Evolutionary conservation across 768 basidiomycete genomes (phyloP).

Genomic region (Pisolithus orientalis): DNA sequence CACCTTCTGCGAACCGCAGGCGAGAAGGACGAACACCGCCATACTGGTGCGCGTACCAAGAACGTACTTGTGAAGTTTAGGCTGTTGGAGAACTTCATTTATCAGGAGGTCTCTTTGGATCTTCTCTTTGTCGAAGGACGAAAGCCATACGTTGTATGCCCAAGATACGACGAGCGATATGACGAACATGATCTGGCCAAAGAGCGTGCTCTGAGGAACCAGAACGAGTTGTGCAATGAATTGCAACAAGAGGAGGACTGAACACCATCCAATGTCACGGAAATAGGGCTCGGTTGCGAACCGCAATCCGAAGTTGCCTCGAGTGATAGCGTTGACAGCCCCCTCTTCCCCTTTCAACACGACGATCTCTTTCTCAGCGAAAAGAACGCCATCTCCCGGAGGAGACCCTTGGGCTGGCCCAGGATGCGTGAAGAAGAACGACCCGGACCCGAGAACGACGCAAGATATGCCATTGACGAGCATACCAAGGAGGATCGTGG

Average conservation of each 20-base stretch:
- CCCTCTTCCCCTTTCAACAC: slow-evolving; percentile 27
- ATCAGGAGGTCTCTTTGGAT: slow-evolving; percentile 18
- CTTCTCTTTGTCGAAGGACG: slow-evolving; percentile 31
- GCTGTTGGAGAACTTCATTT: slow-evolving; percentile 8
- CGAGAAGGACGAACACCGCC: slow-evolving; percentile 19
- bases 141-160: slow-evolving; percentile 31
- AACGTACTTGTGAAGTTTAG: slow-evolving; percentile 12
- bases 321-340: slow-evolving; percentile 26
- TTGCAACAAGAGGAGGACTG: slow-evolving; percentile 29
- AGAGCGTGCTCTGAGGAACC: slow-evolving; percentile 28
- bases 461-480: slow-evolving; percentile 26
- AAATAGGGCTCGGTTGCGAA: slow-evolving; percentile 11
- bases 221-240: slow-evolving; percentile 23
- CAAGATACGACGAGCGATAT: slow-evolving; percentile 27
- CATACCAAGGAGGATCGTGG: slow-evolving; percentile 29
- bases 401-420: slow-evolving; percentile 19
- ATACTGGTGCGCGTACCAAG: slow-evolving; percentile 18
- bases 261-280: slow-evolving; percentile 20
- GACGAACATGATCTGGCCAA: slow-evolving; percentile 32
- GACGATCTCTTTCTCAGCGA: slow-evolving; percentile 18
- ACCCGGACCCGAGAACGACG: slow-evolving; percentile 25
- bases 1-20: neutral
- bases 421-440: slow-evolving; percentile 15
- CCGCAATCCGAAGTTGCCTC: slow-evolving; percentile 22
- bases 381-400: slow-evolving; percentile 27